These are phyloP conservation scores for Colletotrichum sp. DNA, from an alignment of 2,329 filamentous ascomycete species.

Conservation along the genomic window DNA sequence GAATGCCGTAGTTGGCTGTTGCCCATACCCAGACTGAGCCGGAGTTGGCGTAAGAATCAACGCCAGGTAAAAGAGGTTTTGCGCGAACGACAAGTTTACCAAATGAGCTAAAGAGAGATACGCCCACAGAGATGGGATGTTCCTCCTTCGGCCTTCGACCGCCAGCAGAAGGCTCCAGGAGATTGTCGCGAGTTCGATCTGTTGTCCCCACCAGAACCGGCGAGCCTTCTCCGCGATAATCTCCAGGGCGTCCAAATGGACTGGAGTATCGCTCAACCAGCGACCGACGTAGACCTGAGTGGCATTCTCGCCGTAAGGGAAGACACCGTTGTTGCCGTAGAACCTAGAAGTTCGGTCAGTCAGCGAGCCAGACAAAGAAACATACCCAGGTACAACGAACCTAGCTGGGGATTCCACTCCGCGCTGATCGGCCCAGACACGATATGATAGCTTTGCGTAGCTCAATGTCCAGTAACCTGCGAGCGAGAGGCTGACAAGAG, in stretches of 20 bases:
- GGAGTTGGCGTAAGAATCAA: conserved; percentile 61
- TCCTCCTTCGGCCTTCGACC: conserved; percentile 62
- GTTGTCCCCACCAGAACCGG: conserved; percentile 67
- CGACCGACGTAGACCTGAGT: conserved; percentile 43
- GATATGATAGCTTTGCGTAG: conserved; percentile 53
- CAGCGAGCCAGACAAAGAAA: conserved; percentile 3
- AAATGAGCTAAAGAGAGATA: conserved; percentile 65
- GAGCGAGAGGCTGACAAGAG: conserved; percentile 46
- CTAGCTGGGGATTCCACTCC: conserved; percentile 41
- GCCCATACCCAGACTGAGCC: conserved; percentile 32
- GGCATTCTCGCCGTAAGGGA: conserved; percentile 31
- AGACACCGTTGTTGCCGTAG: conserved; percentile 37
- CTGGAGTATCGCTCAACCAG: conserved; percentile 59
- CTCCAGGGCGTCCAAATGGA: conserved; percentile 58
- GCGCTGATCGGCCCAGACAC: conserved; percentile 50
- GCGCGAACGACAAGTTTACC: conserved; percentile 64
- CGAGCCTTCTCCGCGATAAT: conserved; percentile 59
- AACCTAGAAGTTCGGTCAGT: conserved; percentile 20
- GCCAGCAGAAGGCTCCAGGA: conserved; percentile 63
- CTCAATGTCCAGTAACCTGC: conserved; percentile 48
- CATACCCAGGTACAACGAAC: conserved; percentile 27
- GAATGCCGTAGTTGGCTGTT: conserved; percentile 33
- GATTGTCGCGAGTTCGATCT: conserved; percentile 59
- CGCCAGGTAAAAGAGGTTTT: conserved; percentile 67
- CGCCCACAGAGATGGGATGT: conserved; percentile 58